Conservation (phyloP, 495 filamentous ascomycete genomes). For the Patellaria atrata region DNA sequence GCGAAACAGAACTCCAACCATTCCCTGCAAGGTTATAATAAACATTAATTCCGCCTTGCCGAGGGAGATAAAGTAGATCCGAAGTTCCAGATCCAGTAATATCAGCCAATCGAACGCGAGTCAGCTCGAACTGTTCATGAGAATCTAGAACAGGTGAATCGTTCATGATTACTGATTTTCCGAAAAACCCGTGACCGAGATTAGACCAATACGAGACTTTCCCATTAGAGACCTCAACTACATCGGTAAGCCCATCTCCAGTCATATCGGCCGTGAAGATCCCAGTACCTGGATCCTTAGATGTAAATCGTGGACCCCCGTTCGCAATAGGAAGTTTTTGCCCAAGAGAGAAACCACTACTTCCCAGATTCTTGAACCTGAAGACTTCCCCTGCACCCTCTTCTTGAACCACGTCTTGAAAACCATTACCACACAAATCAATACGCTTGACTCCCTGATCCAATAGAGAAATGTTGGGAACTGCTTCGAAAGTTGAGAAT, state of each 20-base stretch:
- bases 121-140: conserved; percentile 9
- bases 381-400: too few species aligned
- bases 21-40: conserved; percentile 21
- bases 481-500: neutral
- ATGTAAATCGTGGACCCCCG: neutral
- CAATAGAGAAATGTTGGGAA: neutral
- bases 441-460: neutral
- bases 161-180: conserved; percentile 22
- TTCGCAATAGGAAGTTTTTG: too few species aligned
- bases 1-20: conserved; percentile 6
- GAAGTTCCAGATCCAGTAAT: conserved; percentile 26
- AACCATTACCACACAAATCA: conserved; percentile 3
- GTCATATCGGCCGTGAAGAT: conserved; percentile 22
- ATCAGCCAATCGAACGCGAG: conserved; percentile 19
- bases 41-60: conserved; percentile 3
- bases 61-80: conserved; percentile 26
- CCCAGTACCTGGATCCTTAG: neutral
- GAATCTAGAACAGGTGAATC: conserved; percentile 20
- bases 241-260: conserved; percentile 26
- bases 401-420: neutral
- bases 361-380: too few species aligned
- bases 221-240: conserved; percentile 20
- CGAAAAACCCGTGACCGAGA: conserved; percentile 27
- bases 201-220: conserved; percentile 28
- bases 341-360: too few species aligned